phyloP scores from a whole-genome alignment of 495 filamentous ascomycete species.

The Glonium stellatum region DNA sequence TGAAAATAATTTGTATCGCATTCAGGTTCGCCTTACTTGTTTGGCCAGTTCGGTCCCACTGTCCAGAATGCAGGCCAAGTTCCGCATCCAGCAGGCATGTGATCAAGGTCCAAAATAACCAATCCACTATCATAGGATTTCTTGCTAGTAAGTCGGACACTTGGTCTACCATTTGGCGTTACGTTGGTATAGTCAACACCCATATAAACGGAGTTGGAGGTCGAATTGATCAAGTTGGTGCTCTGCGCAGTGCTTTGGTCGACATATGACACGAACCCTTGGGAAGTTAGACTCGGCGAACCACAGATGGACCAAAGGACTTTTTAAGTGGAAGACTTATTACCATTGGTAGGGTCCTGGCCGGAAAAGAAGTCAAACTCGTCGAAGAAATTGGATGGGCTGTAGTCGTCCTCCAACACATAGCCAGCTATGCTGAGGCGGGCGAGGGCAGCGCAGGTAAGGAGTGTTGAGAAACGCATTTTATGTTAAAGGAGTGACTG shows the following conservation, averaged over 20 bases:
- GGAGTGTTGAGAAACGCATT: conserved; percentile 43
- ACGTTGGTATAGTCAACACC: conserved; percentile 32
- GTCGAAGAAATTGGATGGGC: conserved; percentile 45
- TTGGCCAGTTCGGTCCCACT: conserved; percentile 38
- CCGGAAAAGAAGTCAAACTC: conserved; percentile 46
- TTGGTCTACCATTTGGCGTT: conserved; percentile 31
- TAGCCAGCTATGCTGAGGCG: conserved; percentile 44
- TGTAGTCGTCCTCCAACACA: conserved; percentile 43
- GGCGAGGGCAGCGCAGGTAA: conserved; percentile 40
- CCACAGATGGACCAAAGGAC: too few species aligned
- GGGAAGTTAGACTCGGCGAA: neutral
- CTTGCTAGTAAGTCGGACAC: conserved; percentile 37
- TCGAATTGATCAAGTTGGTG: conserved; percentile 28
- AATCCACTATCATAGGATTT: conserved; percentile 34
- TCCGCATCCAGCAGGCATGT: conserved; percentile 39
- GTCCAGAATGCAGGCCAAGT: conserved; percentile 42
- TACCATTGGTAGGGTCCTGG: conserved; percentile 34
- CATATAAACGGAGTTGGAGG: conserved; percentile 23
- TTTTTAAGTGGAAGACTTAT: neutral
- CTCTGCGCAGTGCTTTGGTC: conserved; percentile 27
- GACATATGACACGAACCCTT: conserved; percentile 35
- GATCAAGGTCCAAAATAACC: conserved; percentile 35
- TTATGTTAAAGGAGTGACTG: conserved; percentile 29
- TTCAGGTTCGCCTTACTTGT: conserved; percentile 17
- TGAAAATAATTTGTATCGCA: neutral